Base-by-base conservation (phyloP, 352 stramenopile species). In the Globisporangium acanthophoron region DNA sequence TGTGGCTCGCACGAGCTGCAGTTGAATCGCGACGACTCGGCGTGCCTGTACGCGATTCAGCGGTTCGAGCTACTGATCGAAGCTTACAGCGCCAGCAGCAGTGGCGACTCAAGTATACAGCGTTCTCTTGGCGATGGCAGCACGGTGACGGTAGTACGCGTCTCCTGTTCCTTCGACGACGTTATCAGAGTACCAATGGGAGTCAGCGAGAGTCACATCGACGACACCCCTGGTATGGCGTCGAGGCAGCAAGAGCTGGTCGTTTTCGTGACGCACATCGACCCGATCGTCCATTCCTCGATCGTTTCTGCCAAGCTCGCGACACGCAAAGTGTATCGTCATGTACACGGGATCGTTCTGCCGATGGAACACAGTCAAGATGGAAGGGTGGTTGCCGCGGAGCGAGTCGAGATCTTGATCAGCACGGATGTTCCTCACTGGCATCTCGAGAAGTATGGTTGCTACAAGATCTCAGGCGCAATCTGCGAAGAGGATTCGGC, bases 51-150 rank as follows among this genome's bases (percentile, higher is more conserved):
- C 59, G 58, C 71, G 41, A 59, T 82, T 47, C 56, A 49, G 6
- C 60, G 52, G 29, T 76, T 80, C 66, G 49, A 74, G 15, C 59
- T 82, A 13, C 20, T 62, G 37, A 40, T 76, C 7, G 70, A 82
- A 55, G 27, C 64, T 12, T 69, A 65, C 40, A 24, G 24, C n/a
- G 6, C 41, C 15, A 47, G 18, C n/a, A 29, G 44, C 21, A 31
- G 9, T 4, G 5, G 8, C 12, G 12, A 13, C 16, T 5, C 40
- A 24, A 49, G 7, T 31, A 7, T 49, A 13, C n/a, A 31, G 20
- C 44, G 16, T 3, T 1, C 44, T 12, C 44, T 49, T 31, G 20
- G 12, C 11, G 24, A 24, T 21, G 64, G 65, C 31, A 59, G 40
- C 24, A 1, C 66, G 5, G 61, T 70, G 8, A 39, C 71, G 12